Evolutionary conservation across 257 asterid species (phyloP).

Genomic region (Penstemon newberryi): DNA sequence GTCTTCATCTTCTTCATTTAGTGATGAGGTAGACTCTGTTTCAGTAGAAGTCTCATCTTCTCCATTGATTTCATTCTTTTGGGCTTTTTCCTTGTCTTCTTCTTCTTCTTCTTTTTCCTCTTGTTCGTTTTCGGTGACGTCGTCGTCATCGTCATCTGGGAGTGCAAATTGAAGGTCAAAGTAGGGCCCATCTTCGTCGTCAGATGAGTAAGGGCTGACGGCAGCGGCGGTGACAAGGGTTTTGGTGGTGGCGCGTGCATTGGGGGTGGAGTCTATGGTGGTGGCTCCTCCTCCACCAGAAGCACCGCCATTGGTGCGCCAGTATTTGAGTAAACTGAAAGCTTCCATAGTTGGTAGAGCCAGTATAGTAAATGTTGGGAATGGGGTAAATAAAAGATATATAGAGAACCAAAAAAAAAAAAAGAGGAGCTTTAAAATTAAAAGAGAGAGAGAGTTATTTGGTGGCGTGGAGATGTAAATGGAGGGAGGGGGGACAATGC

Average conservation of each 20-base stretch:
- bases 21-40: conserved; percentile 29
- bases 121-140: conserved; percentile 37
- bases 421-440: neutral
- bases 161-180: conserved; percentile 50
- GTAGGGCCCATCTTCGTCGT: conserved; percentile 53
- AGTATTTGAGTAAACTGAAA: conserved; percentile 52
- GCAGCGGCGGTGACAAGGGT: conserved; percentile 33
- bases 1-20: conserved; percentile 26
- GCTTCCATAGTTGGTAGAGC: conserved; percentile 62
- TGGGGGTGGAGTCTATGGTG: conserved; percentile 22
- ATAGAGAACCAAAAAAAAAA: neutral
- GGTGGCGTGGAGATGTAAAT: conserved; percentile 8
- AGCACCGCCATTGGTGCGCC: conserved; percentile 37
- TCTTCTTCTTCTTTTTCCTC: neutral
- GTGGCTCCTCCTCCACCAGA: conserved; percentile 27
- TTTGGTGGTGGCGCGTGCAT: conserved; percentile 29
- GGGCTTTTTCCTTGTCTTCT: no score
- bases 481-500: conserved; percentile 27
- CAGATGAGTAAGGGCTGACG: conserved; percentile 41
- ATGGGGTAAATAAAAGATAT: conserved; percentile 8
- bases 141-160: conserved; percentile 36
- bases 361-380: conserved; percentile 35
- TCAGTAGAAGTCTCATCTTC: conserved; percentile 28
- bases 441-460: conserved; percentile 24
- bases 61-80: neutral